Base-by-base conservation (phyloP, 202 grass and related monocot species). In the Dendrocalamus latiflorus region DNA sequence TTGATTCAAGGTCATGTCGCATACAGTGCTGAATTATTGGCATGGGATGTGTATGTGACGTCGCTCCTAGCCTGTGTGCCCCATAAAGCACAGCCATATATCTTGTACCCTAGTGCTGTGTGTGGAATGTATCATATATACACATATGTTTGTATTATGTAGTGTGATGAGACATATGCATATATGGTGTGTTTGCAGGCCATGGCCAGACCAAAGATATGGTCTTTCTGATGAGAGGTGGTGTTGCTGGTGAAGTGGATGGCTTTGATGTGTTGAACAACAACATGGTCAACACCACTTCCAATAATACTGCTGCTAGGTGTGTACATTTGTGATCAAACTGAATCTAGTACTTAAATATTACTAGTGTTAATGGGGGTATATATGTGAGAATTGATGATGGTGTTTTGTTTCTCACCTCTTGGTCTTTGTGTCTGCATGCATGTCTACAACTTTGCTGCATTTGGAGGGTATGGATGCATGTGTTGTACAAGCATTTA, bases 131-230 rank as follows among this genome's bases (percentile, higher is more conserved):
- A 20, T 68, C 18, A 37, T 36, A 34, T 17, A 22, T 22, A 16
- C 50, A 50, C 7, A 54, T 65, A 67, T 59, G 59, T 48, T 74
- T 74, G 59, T 86, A 66, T 73, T 57, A 47, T 74, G 39, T 13
- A 38, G 38, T 66, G 69, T 72, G 44, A 79, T 56, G 41, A 58
- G 48, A 80, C 76, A 67, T 78, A 73, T 43, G 77, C 16, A 73
- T 77, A 24, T 80, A 60, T 72, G 72, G 80, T 87, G 79, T 75
- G 47, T 86, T 78, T 89, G n/a, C 91, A 94, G 89, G 92, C 63
- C 86, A 83, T 87, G 92, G 86, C 44, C 89, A 89, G 48, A 71
- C 53, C 68, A 91, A 72, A 55, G 89, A 91, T 57, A 89, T 87
- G 89, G 89, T 53, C 72, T 85, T 91, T 69, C 68, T 86, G 79